These are phyloP conservation scores for Diutina pseudorugosa DNA, from an alignment of 1,139 yeast genomes.

Conservation along the genomic window DNA sequence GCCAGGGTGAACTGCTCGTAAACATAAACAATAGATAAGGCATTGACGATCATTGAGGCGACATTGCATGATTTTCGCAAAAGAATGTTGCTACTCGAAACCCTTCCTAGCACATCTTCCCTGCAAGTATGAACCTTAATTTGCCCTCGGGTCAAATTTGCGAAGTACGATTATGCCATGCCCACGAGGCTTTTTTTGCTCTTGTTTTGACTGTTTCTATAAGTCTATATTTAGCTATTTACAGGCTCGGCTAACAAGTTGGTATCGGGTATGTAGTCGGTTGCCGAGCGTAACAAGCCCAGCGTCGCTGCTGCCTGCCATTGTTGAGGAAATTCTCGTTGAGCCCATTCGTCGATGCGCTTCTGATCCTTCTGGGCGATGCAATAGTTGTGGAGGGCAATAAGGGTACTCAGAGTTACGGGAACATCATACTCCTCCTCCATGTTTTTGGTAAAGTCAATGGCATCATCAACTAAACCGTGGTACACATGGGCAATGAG, in stretches of 20 bases:
- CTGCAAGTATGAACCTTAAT: too few species aligned
- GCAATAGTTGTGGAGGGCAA: conserved; percentile 52
- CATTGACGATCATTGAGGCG: not conserved
- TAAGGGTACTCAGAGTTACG: conserved; percentile 38
- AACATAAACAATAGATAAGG: not conserved
- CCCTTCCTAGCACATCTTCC: not conserved
- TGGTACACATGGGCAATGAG: conserved; percentile 66
- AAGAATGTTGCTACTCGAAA: not conserved
- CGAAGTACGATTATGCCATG: too few species aligned
- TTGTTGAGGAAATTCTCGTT: conserved; percentile 20
- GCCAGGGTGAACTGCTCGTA: not conserved
- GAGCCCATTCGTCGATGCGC: conserved; percentile 44
- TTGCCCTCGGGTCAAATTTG: not conserved
- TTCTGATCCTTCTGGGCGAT: conserved; percentile 34
- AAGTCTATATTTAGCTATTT: not conserved
- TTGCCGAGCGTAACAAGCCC: conserved; percentile 27
- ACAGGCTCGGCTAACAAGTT: conserved; percentile 8
- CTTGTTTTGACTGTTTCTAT: not conserved
- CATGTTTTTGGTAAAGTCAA: conserved; percentile 38
- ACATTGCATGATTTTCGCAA: not conserved
- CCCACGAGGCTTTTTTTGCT: not conserved
- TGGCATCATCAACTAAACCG: conserved; percentile 49
- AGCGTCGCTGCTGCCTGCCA: conserved; percentile 36
- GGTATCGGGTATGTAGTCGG: conserved; percentile 19
- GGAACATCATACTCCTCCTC: conserved; percentile 37